These are phyloP conservation scores for Phanerodontia chrysosporium DNA, from an alignment of 768 basidiomycete genomes.

Conservation along the genomic window DNA sequence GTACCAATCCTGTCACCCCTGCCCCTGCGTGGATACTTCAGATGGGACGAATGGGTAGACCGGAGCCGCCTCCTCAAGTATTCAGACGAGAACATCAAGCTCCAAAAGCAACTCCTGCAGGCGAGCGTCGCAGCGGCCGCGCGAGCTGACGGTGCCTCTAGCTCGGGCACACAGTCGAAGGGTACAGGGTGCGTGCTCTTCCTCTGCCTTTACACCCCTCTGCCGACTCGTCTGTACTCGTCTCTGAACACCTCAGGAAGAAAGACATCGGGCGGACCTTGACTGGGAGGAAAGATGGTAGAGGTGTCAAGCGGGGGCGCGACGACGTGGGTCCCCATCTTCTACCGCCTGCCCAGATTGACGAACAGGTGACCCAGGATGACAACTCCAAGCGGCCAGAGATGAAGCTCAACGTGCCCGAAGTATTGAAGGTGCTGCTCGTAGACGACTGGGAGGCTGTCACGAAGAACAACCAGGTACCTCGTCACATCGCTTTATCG, in stretches of 20 bases:
- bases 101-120: slow-evolving; percentile 67
- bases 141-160: slow-evolving; percentile 25
- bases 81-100: slow-evolving; percentile 72
- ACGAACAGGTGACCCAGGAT: slow-evolving; percentile 41
- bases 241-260: slow-evolving; percentile 1
- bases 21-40: too few species aligned
- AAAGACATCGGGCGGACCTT: slow-evolving; percentile 15
- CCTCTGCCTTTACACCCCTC: background rate
- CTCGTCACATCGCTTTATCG: background rate
- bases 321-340: slow-evolving; percentile 53
- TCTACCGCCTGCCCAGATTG: background rate
- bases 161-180: slow-evolving; percentile 13
- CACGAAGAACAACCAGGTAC: slow-evolving; percentile 89
- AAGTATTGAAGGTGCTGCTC: slow-evolving; percentile 80
- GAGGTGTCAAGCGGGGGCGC: slow-evolving; percentile 66
- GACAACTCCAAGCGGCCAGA: slow-evolving; percentile 79
- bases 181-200: slow-evolving; percentile 8
- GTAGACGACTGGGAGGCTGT: slow-evolving; percentile 98
- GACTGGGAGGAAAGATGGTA: slow-evolving; percentile 51
- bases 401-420: slow-evolving; percentile 82
- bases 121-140: slow-evolving; percentile 39
- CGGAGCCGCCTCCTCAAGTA: slow-evolving; percentile 74
- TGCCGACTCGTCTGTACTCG: background rate
- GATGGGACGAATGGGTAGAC: slow-evolving; percentile 98
- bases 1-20: too few species aligned